These are phyloP conservation scores for Lepiota venenata DNA, from an alignment of 768 basidiomycete genomes.

Conservation along the genomic window DNA sequence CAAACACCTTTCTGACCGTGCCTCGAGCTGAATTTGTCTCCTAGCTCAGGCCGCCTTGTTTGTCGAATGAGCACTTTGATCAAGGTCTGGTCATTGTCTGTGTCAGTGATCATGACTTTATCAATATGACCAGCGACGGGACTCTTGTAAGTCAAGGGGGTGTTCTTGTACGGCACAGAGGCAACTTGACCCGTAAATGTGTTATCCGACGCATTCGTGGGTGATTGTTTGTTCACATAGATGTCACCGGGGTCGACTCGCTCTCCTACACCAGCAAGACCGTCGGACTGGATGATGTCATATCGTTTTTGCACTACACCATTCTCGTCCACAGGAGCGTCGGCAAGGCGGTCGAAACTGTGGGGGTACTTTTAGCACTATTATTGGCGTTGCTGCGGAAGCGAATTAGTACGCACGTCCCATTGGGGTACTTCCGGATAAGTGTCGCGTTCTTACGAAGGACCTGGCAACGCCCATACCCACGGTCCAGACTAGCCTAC, in stretches of 20 bases:
- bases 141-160: constrained; percentile 91
- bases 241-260: constrained; percentile 90
- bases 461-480: constrained; percentile 97
- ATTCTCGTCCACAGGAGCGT: constrained; percentile 83
- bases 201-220: constrained; percentile 92
- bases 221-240: constrained; percentile 96
- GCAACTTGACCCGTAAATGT: constrained; percentile 81
- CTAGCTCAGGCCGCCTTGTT: constrained; percentile 92
- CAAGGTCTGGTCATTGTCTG: constrained; percentile 92
- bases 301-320: constrained; percentile 80
- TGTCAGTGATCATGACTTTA: constrained; percentile 97
- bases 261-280: constrained; percentile 93
- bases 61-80: constrained; percentile 98
- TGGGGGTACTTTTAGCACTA: constrained; percentile 10
- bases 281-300: constrained; percentile 89
- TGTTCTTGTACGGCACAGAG: constrained; percentile 85
- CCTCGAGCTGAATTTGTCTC: constrained; percentile 97
- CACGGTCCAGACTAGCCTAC: constrained; percentile 92
- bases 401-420: constrained; percentile 64
- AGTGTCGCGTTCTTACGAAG: constrained; percentile 93
- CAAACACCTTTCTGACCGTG: constrained; percentile 99
- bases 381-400: constrained; percentile 4
- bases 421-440: constrained; percentile 95
- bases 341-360: constrained; percentile 92
- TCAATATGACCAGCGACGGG: constrained; percentile 94